Evolutionary conservation across 176 grass and related monocot species (phyloP).

Genomic region (Elymus sibiricus): DNA sequence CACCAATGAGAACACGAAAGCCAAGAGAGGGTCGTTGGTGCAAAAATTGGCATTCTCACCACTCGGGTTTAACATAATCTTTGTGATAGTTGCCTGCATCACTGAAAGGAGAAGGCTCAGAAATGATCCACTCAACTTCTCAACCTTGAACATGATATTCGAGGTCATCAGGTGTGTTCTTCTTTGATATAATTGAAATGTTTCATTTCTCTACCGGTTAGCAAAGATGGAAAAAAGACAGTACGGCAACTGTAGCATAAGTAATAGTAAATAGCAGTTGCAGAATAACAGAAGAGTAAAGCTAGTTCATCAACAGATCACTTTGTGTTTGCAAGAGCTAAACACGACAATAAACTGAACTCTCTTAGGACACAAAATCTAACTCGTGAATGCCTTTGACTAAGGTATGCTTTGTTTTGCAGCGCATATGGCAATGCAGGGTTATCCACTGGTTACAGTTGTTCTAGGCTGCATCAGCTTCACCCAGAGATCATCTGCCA

Average conservation of each 20-base stretch:
- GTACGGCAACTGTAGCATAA: not conserved
- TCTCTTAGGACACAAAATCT: not conserved
- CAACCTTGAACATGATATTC: slow-evolving; percentile 61
- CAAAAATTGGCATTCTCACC: slow-evolving; percentile 28
- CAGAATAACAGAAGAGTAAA: not conserved
- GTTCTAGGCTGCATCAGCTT: slow-evolving; percentile 41
- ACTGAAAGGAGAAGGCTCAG: slow-evolving; percentile 56
- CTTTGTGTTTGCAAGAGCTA: not conserved
- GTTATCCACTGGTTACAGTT: slow-evolving; percentile 60
- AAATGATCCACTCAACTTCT: slow-evolving; percentile 76
- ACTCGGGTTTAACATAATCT: slow-evolving; percentile 36
- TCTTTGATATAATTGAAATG: not conserved
- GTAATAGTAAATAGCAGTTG: not conserved
- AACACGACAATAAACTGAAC: not conserved
- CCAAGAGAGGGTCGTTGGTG: not conserved
- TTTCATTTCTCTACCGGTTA: not conserved
- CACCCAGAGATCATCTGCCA: slow-evolving; percentile 29
- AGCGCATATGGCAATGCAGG: slow-evolving; percentile 59
- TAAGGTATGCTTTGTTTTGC: slow-evolving; percentile 9
- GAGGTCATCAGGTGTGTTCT: slow-evolving; percentile 56
- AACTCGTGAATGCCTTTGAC: not conserved
- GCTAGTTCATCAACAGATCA: not conserved
- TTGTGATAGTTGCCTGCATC: slow-evolving; percentile 50
- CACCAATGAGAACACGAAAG: not conserved
- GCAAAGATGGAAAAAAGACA: not conserved